These are phyloP conservation scores for Oryza meyeriana DNA, from an alignment of 176 grass and related monocot genomes.

Conservation along the genomic window DNA sequence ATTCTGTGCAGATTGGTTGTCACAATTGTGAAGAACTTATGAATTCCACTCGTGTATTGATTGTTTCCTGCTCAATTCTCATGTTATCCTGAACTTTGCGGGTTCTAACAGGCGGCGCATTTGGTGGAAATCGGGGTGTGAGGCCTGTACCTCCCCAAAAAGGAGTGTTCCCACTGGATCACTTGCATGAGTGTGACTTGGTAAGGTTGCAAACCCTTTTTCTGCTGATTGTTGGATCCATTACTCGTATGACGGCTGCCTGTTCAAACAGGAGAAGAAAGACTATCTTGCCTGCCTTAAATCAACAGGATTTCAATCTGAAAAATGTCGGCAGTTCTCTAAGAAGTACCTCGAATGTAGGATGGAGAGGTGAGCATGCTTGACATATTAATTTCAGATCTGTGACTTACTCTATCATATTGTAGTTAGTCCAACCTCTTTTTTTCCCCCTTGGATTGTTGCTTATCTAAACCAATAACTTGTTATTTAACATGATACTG, in stretches of 20 bases:
- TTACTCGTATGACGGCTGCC: background rate
- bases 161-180: constrained; percentile 89
- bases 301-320: constrained; percentile 65
- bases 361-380: constrained; percentile 62
- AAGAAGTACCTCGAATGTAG: constrained; percentile 77
- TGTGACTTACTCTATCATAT: background rate
- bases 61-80: background rate
- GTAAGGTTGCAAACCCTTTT: constrained; percentile 33
- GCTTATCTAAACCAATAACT: too few relatives aligned
- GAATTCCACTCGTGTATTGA: background rate
- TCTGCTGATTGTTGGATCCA: background rate
- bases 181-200: constrained; percentile 81
- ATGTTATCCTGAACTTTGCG: background rate
- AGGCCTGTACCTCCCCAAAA: constrained; percentile 91
- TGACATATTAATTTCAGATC: background rate
- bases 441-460: too few relatives aligned
- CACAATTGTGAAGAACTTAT: background rate
- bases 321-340: constrained; percentile 63
- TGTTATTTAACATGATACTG: too few relatives aligned
- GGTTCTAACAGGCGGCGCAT: constrained; percentile 68
- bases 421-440: background rate
- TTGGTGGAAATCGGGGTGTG: constrained; percentile 83
- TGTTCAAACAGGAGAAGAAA: constrained; percentile 71
- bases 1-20: background rate
- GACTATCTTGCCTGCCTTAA: constrained; percentile 85